Evolutionary conservation across 2,329 filamentous ascomycete species (phyloP).

Genomic region (Calonectria honghensis): DNA sequence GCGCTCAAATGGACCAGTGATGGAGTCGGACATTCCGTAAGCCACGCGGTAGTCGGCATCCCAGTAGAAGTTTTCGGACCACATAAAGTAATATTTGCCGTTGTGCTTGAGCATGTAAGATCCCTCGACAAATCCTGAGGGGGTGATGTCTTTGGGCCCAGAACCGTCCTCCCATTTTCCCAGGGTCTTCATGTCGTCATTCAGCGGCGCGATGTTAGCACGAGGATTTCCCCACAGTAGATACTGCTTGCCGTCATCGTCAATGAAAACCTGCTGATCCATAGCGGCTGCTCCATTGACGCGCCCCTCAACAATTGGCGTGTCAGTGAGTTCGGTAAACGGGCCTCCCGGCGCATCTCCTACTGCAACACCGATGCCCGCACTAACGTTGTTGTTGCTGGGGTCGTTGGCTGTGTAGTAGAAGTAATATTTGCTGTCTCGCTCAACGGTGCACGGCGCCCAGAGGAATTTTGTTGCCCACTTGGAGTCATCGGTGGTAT

Average conservation of each 20-base stretch:
- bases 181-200: slow-evolving; percentile 17
- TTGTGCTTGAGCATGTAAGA: slow-evolving; percentile 14
- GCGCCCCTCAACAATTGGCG: background rate
- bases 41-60: slow-evolving; percentile 5
- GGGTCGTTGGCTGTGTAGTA: slow-evolving; percentile 23
- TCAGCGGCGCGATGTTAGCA: slow-evolving; percentile 1
- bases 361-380: slow-evolving; percentile 15
- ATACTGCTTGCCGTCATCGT: slow-evolving; percentile 17
- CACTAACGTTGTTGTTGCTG: background rate
- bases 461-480: slow-evolving; percentile 5
- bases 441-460: slow-evolving; percentile 13
- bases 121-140: background rate
- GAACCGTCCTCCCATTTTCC: slow-evolving; percentile 1
- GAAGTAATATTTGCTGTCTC: slow-evolving; percentile 14
- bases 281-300: slow-evolving; percentile 2
- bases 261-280: slow-evolving; percentile 15
- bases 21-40: slow-evolving; percentile 12
- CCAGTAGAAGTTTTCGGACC: slow-evolving; percentile 22
- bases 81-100: slow-evolving; percentile 19
- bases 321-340: slow-evolving; percentile 9
- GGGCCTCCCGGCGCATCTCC: background rate
- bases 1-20: slow-evolving; percentile 14
- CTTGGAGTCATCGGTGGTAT: background rate
- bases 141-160: slow-evolving; percentile 6
- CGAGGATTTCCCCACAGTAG: slow-evolving; percentile 15